Base-by-base conservation (phyloP, 306 rosid species). In the Hippophae tibetana region DNA sequence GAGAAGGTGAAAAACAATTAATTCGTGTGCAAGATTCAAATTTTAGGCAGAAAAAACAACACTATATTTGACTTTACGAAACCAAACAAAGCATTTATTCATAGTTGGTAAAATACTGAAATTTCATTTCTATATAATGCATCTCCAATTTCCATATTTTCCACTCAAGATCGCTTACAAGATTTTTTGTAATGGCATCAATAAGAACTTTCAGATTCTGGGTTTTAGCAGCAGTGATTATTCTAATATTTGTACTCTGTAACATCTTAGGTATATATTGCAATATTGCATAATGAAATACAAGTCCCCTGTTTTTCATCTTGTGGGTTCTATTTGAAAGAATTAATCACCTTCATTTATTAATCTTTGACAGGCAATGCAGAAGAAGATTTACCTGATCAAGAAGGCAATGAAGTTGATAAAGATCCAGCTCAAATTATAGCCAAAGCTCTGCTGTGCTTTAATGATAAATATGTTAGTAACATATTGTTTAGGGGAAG, bases 391-490 rank as follows among this genome's bases (percentile, higher is more conserved):
- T 18, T 12, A 3, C 71, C 81, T 0, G 69, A 67, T 40, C 44
- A 3, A 9, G 46, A 67, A 2, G 61, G 81, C 7, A 54, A 14
- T 10, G 62, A 5, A 6, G 8, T 12, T 0, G 13, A 12, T 51
- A 68, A 61, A n/a, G 89, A 85, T 51, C 89, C 95, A 8, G 10
- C 86, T 69, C 78, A 80, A 72, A 72, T 92, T 46, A 71, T 81
- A 42, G 65, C 89, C 71, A 83, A 76, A 54, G 98, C 98, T 18
- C 75, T 92, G 74, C 84, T 78, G 0, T 87, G 98, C 69, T 92
- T 92, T 82, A 78, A 81, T 62, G 80, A 87, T 56, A 83, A 78
- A 78, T 64, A 85, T 70, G 98, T 92, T 69, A 70, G 84, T 25
- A 42, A 4, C 18, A 18, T n/a, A 13, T 49, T 46, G 23, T 18